Evolutionary conservation across 169 alveolate species (phyloP), one percentile per base, ranked within the genome.

Genomic region (Blepharisma undulans): DNA sequence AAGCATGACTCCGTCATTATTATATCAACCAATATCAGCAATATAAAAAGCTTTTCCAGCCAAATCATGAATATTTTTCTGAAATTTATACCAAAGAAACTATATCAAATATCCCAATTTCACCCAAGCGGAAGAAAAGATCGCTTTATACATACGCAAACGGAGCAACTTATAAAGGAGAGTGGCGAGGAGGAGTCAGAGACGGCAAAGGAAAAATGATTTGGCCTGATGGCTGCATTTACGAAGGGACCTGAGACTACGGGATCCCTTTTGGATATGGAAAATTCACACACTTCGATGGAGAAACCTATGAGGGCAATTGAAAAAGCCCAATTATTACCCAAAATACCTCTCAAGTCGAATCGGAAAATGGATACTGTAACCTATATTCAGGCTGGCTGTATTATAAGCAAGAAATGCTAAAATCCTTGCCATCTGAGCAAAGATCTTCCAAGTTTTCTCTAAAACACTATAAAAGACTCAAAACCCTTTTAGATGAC

Each of bases 151-250:
- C 34, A 10, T 25, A 22, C 16, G 27, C 21, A 78, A 14, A 12
- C 30, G 86, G 86, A 29, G 90, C 88, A 2, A 82, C 25, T 12
- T 92, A 92, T 72, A 25, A 32, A 18, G 95, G 95, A 0, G 90
- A 76, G 27, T 92, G 79, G 84, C 19, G 27, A 59, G 91, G 90
- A 1, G 95, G 95, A 5, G 66, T 79, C 30, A 89, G 91, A 78
- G 77, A 92, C 60, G 95, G 95, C 21, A 89, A 90, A 48, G 95
- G 95, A 34, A 66, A 34, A 12, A 84, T 85, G 92, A 78, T 60
- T 34, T 92, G 93, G 94, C 90, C 95, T n/a, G 93, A 90, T 80
- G 91, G 91, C 10, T 80, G 86, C 1, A 34, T 22, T 4, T 92
- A 92, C 72, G 92, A 90, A 36, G 95, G 95, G 29, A 82, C 84